Base-by-base conservation (phyloP, 768 basidiomycete species). In the Cystofilobasidium bisporidii region DNA sequence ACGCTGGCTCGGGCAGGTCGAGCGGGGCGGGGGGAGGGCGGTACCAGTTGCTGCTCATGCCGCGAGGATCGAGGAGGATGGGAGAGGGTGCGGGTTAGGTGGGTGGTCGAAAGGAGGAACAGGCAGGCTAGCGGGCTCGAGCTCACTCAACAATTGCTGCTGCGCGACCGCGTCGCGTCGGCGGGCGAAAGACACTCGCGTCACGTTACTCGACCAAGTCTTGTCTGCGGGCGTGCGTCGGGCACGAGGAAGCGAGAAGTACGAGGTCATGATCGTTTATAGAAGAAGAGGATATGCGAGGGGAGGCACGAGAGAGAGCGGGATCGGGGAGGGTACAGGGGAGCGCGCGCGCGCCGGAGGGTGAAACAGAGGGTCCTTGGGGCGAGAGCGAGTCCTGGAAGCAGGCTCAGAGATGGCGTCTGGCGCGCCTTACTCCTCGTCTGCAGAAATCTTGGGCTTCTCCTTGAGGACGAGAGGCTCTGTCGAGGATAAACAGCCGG, bases 371-470 rank as follows among this genome's bases (percentile, higher is more conserved):
- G 12, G 22, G 10, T 9, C 6, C 9, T 3, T 5, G 24, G 18
- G 26, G 50, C 22, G 20, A 24, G 6, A 24, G 50, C 9, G 24
- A 53, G 50, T 53, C 24, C n/a, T 10, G 50, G 5, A 30, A 56
- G 4, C 8, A 24, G 17, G 3, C 10, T 5, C 4, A 48, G 36
- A 17, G 47, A 17, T 22, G n/a, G 47, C 47, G 24, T n/a, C 20
- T 12, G 26, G 10, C 3, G 36, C 53, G 22, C 32, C 36, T n/a
- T 63, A 38, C 56, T 58, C 67, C 57, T 68, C 67, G 56, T 68
- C 67, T 0, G 61, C 67, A 5, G 61, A 56, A 56, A 68, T 68
- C 67, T 68, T 68, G 43, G 67, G 36, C 61, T 68, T 68, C 41
- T 61, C 67, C 11, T 61, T 68, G 20, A 68, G 43, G 14, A 68